Conservation (phyloP, 768 basidiomycete genomes). For the Tricholomella constricta region DNA sequence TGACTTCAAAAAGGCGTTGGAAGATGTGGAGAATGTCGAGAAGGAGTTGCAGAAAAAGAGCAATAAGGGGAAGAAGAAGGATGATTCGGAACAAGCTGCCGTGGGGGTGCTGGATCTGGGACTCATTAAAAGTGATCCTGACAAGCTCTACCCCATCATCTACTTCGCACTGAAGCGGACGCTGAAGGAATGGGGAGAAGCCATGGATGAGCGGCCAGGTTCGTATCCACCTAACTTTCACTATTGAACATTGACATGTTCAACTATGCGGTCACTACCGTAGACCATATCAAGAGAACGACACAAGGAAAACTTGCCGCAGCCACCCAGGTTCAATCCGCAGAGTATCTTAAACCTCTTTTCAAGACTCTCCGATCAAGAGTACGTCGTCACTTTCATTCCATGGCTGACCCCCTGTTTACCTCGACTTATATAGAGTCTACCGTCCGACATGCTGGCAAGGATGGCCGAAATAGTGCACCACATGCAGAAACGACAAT, state of each 20-base stretch:
- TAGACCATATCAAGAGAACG: conserved; percentile 84
- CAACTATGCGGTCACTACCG: too few species aligned
- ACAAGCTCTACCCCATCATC: conserved; percentile 95
- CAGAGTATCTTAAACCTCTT: conserved; percentile 94
- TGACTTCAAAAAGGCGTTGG: conserved; percentile 89
- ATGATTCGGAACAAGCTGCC: conserved; percentile 53
- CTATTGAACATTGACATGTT: conserved; percentile 6
- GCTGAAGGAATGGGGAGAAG: conserved; percentile 95
- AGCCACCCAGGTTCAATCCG: conserved; percentile 93
- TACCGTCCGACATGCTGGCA: conserved; percentile 82
- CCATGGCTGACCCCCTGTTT: background rate
- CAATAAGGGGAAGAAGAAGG: conserved; percentile 64
- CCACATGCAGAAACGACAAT: conserved; percentile 94
- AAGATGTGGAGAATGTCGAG: conserved; percentile 84
- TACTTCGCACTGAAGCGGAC: conserved; percentile 93
- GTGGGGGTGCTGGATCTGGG: conserved; percentile 73
- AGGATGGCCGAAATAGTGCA: conserved; percentile 94
- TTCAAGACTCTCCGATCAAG: conserved; percentile 89
- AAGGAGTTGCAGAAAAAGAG: conserved; percentile 62
- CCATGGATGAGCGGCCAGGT: conserved; percentile 94
- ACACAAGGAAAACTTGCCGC: conserved; percentile 93
- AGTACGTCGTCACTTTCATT: conserved; percentile 46
- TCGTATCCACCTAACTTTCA: conserved; percentile 18
- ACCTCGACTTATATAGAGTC: conserved; percentile 43
- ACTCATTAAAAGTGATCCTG: conserved; percentile 87